Conservation (phyloP, 164 flowering plant genomes). For the Protea cynaroides region DNA sequence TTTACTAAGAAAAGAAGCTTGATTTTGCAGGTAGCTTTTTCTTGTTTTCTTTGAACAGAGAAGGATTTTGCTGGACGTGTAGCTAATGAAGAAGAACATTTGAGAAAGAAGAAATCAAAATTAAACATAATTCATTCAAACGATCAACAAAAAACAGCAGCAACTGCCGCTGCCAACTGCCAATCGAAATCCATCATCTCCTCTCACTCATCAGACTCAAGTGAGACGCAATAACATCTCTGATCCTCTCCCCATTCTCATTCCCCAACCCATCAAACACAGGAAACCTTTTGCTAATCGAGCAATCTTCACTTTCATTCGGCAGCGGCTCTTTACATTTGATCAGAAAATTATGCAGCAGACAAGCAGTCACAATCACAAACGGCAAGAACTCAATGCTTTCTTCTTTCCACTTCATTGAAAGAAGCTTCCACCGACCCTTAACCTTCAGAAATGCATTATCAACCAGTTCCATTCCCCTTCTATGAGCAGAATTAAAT, state of each 20-base stretch:
- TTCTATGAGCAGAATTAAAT: conserved; percentile 49
- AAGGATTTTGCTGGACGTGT: too few species aligned
- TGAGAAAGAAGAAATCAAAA: too few species aligned
- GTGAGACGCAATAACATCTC: conserved; percentile 58
- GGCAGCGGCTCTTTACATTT: conserved; percentile 43
- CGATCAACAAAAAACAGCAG: too few species aligned
- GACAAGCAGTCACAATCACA: conserved; percentile 52
- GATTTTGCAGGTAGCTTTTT: too few species aligned
- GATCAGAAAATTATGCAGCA: conserved; percentile 70
- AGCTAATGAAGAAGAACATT: too few species aligned
- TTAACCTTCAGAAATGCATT: conserved; percentile 49
- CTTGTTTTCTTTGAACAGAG: too few species aligned
- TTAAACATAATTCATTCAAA: too few species aligned
- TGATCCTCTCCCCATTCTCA: conserved; percentile 40
- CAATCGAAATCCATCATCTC: not conserved
- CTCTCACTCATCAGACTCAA: conserved; percentile 37
- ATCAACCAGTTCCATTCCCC: conserved; percentile 39
- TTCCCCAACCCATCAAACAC: conserved; percentile 37
- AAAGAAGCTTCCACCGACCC: conserved; percentile 54
- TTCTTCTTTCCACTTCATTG: conserved; percentile 48
- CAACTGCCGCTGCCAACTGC: too few species aligned
- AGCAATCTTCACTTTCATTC: conserved; percentile 21
- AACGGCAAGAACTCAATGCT: conserved; percentile 50
- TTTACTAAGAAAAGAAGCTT: too few species aligned
- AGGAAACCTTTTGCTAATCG: conserved; percentile 28